A percentile compares a stretch with the other conserved stretches of the same genome.
Conservation (phyloP, 495 filamentous ascomycete species). For the Chaetomidium leptoderma region DNA sequence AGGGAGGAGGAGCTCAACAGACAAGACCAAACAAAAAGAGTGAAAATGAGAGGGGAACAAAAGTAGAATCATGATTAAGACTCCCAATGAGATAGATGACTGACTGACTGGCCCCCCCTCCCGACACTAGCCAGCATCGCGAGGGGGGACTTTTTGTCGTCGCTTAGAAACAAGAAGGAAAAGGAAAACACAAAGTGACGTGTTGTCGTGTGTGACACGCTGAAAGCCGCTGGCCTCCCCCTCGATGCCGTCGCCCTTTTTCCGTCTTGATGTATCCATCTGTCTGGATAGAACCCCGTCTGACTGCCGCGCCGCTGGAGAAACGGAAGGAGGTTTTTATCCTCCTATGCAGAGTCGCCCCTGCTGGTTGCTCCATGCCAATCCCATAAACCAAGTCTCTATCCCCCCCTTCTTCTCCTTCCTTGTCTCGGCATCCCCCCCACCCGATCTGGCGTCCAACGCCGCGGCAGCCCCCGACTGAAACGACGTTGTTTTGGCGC, state of each 20-base stretch:
- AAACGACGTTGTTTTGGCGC: constrained; percentile 1
- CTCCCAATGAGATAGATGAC: constrained; percentile 2
- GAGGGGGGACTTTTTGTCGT: constrained; percentile 1
- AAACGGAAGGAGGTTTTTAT: too few relatives aligned
- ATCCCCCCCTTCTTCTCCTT: neutral
- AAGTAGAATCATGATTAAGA: constrained; percentile 1
- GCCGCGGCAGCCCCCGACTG: neutral
- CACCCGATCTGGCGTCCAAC: neutral
- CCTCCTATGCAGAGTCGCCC: neutral
- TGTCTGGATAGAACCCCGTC: neutral
- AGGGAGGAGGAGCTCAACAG: too few relatives aligned
- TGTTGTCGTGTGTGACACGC: neutral
- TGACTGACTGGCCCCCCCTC: neutral
- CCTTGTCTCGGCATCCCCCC: neutral
- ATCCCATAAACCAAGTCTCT: too few relatives aligned
- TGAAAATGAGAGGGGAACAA: constrained; percentile 6
- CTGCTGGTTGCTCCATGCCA: neutral
- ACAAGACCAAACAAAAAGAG: neutral
- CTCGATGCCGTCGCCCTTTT: constrained; percentile 4
- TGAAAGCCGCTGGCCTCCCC: neutral
- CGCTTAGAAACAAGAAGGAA: constrained; percentile 3
- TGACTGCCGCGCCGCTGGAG: neutral
- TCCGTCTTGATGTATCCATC: neutral
- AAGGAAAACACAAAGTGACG: neutral
- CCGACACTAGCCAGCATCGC: neutral